These are phyloP conservation scores for Alnus rubra DNA, from an alignment of 306 rosid species.

Conservation along the genomic window DNA sequence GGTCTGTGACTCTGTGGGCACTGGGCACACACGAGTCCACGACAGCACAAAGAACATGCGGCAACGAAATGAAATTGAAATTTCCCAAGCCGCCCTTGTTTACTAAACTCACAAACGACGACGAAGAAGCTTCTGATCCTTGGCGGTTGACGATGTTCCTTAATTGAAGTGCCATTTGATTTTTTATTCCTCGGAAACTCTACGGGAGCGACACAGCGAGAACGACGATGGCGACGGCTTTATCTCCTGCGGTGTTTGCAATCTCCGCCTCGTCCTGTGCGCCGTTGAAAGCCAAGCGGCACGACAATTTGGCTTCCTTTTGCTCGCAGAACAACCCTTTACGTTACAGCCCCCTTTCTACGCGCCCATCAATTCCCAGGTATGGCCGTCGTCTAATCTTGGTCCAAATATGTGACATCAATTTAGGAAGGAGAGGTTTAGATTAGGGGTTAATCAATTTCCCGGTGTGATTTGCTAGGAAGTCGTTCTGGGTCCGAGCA, in stretches of 20 bases:
- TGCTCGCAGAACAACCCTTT: conserved; percentile 16
- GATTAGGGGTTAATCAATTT: neutral
- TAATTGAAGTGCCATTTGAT: neutral
- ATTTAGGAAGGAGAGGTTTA: neutral
- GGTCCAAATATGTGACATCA: neutral
- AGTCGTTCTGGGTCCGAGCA: conserved; percentile 44
- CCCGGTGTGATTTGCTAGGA: conserved; percentile 32
- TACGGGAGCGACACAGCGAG: neutral
- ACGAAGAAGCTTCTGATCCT: neutral
- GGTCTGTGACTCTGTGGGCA: no score
- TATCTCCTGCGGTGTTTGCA: conserved; percentile 36
- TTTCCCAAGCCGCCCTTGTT: neutral
- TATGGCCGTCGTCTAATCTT: conserved; percentile 5
- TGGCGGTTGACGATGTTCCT: conserved; percentile 1
- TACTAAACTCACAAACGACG: neutral
- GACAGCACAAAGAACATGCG: neutral
- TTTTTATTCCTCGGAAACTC: neutral
- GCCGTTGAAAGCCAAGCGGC: conserved; percentile 26
- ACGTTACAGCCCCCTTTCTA: conserved; percentile 23
- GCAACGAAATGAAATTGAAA: no score
- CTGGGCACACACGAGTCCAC: no score
- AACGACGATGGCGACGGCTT: conserved; percentile 39
- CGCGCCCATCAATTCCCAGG: conserved; percentile 48
- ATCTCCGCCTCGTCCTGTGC: conserved; percentile 31
- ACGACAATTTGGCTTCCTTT: conserved; percentile 20